A percentile compares a stretch with the other conserved stretches of the same genome.
Conservation (phyloP, 2,329 filamentous ascomycete genomes). For the Intubia oerlemansii region DNA sequence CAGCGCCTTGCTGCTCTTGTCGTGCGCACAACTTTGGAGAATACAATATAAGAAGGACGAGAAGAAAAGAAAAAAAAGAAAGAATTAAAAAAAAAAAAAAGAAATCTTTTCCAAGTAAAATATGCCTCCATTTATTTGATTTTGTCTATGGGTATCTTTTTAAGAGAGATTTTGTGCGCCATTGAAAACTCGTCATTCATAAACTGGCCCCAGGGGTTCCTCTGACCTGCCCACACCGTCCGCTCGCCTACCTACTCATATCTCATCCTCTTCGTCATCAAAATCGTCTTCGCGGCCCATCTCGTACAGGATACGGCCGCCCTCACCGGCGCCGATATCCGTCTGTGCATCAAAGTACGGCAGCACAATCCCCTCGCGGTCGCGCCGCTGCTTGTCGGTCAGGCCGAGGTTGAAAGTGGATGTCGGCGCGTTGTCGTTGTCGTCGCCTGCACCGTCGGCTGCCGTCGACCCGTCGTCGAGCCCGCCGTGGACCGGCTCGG, state of each 20-base stretch:
- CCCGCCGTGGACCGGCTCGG: constrained; percentile 26
- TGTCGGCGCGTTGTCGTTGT: constrained; percentile 25
- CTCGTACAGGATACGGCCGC: constrained; percentile 85
- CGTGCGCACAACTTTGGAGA: constrained; percentile 8
- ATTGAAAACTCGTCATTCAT: too few relatives aligned
- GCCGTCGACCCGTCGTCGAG: constrained; percentile 16
- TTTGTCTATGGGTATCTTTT: too few relatives aligned
- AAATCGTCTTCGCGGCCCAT: constrained; percentile 96
- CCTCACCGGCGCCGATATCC: constrained; percentile 56
- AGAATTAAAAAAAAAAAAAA: neutral
- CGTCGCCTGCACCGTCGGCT: too few relatives aligned
- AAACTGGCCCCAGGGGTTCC: too few relatives aligned
- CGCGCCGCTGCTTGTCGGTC: constrained; percentile 74
- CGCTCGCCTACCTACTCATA: too few relatives aligned
- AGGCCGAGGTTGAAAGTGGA: constrained; percentile 73
- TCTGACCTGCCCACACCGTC: too few relatives aligned
- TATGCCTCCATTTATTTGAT: too few relatives aligned
- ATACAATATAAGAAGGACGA: neutral
- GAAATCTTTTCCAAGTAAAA: too few relatives aligned
- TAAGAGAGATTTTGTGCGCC: too few relatives aligned
- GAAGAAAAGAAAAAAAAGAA: neutral
- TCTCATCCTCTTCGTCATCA: constrained; percentile 47
- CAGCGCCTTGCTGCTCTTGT: constrained; percentile 15
- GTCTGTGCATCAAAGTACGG: constrained; percentile 96
- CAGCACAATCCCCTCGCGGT: constrained; percentile 73